A percentile compares a stretch with the other conserved stretches of the same genome.
Evolutionary conservation across 192 early-diverging fungal species (phyloP).

Genomic region (Coemansia sp.): DNA sequence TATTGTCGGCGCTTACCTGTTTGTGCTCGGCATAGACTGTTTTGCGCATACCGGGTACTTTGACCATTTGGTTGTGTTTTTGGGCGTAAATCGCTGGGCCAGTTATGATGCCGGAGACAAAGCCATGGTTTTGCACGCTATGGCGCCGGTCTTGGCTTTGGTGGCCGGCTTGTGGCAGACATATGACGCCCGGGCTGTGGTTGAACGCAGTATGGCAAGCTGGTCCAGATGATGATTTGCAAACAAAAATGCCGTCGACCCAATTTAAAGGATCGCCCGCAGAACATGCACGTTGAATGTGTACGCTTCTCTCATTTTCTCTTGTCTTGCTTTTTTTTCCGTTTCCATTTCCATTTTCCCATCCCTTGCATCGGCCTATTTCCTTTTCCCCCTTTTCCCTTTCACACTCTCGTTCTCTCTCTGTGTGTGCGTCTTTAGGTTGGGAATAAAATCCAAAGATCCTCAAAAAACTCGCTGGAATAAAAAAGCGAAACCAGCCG

Average conservation of each 20-base stretch:
- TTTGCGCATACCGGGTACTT: conserved; percentile 17
- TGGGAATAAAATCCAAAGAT: too few species aligned
- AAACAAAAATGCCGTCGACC: too few species aligned
- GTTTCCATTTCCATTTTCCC: background rate
- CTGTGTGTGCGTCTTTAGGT: too few species aligned
- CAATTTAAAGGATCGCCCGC: too few species aligned
- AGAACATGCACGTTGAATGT: too few species aligned
- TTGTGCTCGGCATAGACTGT: conserved; percentile 21
- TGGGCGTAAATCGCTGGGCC: background rate
- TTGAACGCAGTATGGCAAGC: background rate
- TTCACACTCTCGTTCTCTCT: background rate
- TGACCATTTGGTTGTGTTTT: conserved; percentile 4
- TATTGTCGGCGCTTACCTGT: conserved; percentile 11
- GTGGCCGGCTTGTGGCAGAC: background rate
- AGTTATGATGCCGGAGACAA: conserved; percentile 1
- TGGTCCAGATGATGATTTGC: background rate
- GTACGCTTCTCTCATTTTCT: too few species aligned
- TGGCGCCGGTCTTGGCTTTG: conserved; percentile 11
- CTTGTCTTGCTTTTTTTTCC: background rate
- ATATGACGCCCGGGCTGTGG: background rate
- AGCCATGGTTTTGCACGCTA: conserved; percentile 16
- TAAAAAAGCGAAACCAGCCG: too few species aligned
- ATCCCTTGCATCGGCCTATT: background rate
- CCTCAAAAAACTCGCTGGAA: too few species aligned
- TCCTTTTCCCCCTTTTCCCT: background rate